phyloP scores from a whole-genome alignment of 768 basidiomycete species.

The Gautieria morchelliformis region DNA sequence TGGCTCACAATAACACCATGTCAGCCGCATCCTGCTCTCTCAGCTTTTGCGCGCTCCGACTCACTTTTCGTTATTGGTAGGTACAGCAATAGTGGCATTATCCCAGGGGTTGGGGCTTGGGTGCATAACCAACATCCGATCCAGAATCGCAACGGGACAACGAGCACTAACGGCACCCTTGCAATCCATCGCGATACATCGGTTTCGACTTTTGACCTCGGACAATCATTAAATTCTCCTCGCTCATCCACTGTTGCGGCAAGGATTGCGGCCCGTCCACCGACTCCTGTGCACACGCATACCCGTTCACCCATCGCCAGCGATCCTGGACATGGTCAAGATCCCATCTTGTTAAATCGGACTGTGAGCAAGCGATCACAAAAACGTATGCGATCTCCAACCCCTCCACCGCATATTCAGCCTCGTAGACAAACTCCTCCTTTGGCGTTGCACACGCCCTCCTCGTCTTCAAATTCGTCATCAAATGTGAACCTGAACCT shows the following conservation, averaged over 20 bases:
- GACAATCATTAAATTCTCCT: not conserved
- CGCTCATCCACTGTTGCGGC: not conserved
- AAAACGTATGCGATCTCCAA: slow-evolving; percentile 33
- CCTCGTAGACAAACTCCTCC: slow-evolving; percentile 3
- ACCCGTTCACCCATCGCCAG: slow-evolving; percentile 41
- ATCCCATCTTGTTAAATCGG: slow-evolving; percentile 7
- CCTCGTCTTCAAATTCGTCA: slow-evolving; percentile 9
- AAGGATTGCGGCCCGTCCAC: not conserved
- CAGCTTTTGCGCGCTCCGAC: slow-evolving; percentile 43
- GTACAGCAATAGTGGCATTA: not conserved
- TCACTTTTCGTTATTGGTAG: slow-evolving; percentile 32
- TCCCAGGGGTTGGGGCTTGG: not conserved
- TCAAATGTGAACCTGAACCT: slow-evolving; percentile 3
- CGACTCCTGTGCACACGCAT: slow-evolving; percentile 17
- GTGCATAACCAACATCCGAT: not conserved
- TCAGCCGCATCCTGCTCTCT: not conserved
- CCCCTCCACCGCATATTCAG: slow-evolving; percentile 2
- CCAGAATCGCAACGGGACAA: not conserved
- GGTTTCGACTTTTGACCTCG: slow-evolving; percentile 3
- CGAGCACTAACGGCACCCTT: not conserved
- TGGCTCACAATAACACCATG: slow-evolving; percentile 12
- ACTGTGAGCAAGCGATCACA: slow-evolving; percentile 34
- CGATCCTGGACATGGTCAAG: slow-evolving; percentile 21
- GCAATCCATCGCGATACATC: not conserved
- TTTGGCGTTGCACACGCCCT: slow-evolving; percentile 5